Evolutionary conservation across 2,329 filamentous ascomycete species (phyloP).

Genomic region (Ceratocystis destructans): DNA sequence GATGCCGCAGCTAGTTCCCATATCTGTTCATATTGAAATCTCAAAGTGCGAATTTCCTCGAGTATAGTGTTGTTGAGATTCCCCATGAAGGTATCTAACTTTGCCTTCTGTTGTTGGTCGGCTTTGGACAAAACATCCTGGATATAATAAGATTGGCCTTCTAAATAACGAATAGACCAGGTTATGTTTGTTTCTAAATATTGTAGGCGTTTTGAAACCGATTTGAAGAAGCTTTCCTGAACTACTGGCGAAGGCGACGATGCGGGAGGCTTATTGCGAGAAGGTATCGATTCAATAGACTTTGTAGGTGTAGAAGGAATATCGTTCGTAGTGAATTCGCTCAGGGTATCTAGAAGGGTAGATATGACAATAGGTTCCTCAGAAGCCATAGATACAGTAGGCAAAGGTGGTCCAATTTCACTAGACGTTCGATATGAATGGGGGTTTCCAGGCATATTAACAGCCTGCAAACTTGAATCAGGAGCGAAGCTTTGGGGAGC

Average conservation of each 20-base stretch:
- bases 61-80: conserved; percentile 80
- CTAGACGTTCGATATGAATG: neutral
- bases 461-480: no score
- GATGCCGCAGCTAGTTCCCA: conserved; percentile 94
- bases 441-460: neutral
- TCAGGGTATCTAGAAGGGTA: neutral
- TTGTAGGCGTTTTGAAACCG: conserved; percentile 81
- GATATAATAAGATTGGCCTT: conserved; percentile 83
- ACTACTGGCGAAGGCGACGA: conserved; percentile 59
- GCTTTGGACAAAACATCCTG: conserved; percentile 76
- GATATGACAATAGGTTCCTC: neutral
- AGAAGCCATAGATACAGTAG: neutral
- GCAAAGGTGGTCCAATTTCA: neutral
- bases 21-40: conserved; percentile 83
- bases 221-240: conserved; percentile 96
- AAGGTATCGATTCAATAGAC: neutral
- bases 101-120: conserved; percentile 75
- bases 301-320: conserved; percentile 27
- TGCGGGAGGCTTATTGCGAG: neutral
- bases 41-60: conserved; percentile 60
- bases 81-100: conserved; percentile 68
- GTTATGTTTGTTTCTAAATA: conserved; percentile 87
- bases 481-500: neutral
- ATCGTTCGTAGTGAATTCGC: conserved; percentile 23
- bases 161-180: conserved; percentile 85